These are phyloP conservation scores for Huntiella abstrusa DNA, from an alignment of 2,329 filamentous ascomycete genomes.

Conservation along the genomic window DNA sequence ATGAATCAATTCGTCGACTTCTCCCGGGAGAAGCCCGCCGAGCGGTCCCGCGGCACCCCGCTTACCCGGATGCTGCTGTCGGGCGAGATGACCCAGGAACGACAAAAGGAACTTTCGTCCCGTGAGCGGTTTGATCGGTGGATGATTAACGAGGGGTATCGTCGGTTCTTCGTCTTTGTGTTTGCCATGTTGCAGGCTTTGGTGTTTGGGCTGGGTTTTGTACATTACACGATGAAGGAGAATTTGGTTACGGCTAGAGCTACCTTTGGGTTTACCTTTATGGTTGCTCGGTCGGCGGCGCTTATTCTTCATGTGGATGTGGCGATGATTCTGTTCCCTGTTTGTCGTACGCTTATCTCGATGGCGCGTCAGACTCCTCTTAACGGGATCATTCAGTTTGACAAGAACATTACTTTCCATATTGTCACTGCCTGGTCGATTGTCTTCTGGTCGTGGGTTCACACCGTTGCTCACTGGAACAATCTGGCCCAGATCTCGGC, in stretches of 20 bases:
- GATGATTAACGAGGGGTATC: slow-evolving; percentile 81
- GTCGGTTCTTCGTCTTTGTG: slow-evolving; percentile 58
- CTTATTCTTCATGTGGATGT: slow-evolving; percentile 68
- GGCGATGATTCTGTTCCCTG: slow-evolving; percentile 59
- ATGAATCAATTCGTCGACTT: slow-evolving; percentile 8
- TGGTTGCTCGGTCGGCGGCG: slow-evolving; percentile 57
- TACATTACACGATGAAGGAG: slow-evolving; percentile 65
- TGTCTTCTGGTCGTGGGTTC: slow-evolving; percentile 73
- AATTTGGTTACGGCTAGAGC: slow-evolving; percentile 46
- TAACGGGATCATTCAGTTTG: slow-evolving; percentile 73
- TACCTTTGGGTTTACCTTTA: slow-evolving; percentile 57
- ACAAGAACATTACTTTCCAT: slow-evolving; percentile 81
- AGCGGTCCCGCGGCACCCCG: slow-evolving; percentile 66
- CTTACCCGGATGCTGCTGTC: slow-evolving; percentile 68
- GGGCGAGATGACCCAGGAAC: slow-evolving; percentile 61
- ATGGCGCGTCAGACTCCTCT: slow-evolving; percentile 62
- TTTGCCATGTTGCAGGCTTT: slow-evolving; percentile 57
- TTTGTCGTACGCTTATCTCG: slow-evolving; percentile 70
- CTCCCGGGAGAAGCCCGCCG: slow-evolving; percentile 22
- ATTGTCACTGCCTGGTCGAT: slow-evolving; percentile 75
- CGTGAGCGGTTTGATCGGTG: slow-evolving; percentile 62
- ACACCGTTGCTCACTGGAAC: slow-evolving; percentile 74
- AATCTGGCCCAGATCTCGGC: slow-evolving; percentile 63
- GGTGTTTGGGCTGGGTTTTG: slow-evolving; percentile 62
- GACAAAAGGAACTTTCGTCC: slow-evolving; percentile 45